Percentiles rank a stretch among this genome's conserved stretches.
phyloP scores from a whole-genome alignment of 2,329 filamentous ascomycete species.

The Penicillium sp. region DNA sequence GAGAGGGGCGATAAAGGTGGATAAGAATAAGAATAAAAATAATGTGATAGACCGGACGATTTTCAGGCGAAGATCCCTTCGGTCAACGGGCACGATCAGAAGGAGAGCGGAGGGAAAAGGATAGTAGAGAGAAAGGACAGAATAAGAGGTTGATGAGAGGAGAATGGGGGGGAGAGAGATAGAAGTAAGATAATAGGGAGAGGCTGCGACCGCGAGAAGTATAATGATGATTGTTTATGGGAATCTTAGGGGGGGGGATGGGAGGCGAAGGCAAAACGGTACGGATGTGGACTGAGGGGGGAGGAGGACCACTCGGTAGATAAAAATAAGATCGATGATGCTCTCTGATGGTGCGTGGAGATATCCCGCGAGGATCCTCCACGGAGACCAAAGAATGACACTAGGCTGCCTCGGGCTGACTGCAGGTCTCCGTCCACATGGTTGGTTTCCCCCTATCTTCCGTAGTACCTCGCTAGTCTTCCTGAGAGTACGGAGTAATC shows the following conservation, averaged over 20 bases:
- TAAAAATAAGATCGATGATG: constrained; percentile 28
- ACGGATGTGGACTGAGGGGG: not conserved
- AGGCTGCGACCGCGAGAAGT: constrained; percentile 11
- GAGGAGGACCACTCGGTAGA: constrained; percentile 6
- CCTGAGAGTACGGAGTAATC: not conserved
- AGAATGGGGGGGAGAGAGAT: constrained; percentile 12
- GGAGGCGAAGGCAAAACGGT: not conserved
- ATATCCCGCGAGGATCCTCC: not conserved
- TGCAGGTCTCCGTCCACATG: not conserved
- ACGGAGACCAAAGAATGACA: no score
- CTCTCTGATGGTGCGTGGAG: constrained; percentile 6
- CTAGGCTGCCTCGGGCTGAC: constrained; percentile 3
- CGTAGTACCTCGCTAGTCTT: not conserved
- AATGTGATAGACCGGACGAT: not conserved
- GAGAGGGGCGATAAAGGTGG: not conserved
- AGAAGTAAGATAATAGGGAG: not conserved
- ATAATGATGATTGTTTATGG: constrained; percentile 8
- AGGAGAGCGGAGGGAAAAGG: not conserved
- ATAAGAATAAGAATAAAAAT: not conserved
- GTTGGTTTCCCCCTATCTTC: not conserved
- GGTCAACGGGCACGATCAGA: constrained; percentile 1
- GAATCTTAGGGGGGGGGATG: not conserved
- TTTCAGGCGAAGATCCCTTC: not conserved
- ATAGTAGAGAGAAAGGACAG: constrained; percentile 6
- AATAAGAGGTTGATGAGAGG: constrained; percentile 1